These are phyloP conservation scores for Rhizopogon vinicolor DNA, from an alignment of 768 basidiomycete genomes.

Conservation along the genomic window DNA sequence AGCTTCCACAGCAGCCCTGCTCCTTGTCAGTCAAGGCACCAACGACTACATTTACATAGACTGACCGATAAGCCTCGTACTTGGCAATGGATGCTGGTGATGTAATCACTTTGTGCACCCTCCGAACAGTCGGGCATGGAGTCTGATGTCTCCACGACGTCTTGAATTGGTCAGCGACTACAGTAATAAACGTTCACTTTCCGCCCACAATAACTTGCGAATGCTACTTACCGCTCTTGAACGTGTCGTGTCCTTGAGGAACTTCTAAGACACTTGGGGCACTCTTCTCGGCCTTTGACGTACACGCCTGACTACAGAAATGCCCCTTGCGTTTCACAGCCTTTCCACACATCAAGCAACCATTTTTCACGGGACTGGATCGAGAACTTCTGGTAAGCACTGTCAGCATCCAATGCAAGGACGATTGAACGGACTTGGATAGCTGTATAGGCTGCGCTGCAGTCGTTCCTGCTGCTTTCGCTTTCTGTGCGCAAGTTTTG, in stretches of 20 bases:
- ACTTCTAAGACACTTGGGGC: conserved; percentile 59
- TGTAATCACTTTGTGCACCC: conserved; percentile 60
- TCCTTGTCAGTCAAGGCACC: neutral
- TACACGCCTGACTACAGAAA: conserved; percentile 57
- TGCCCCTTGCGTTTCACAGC: conserved; percentile 53
- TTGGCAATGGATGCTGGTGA: conserved; percentile 43
- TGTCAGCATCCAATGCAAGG: conserved; percentile 19
- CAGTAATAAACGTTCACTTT: conserved; percentile 1
- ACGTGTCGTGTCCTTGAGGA: conserved; percentile 53
- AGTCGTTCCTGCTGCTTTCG: conserved; percentile 22
- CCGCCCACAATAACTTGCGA: neutral
- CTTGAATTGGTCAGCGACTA: conserved; percentile 66
- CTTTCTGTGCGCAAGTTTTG: conserved; percentile 55
- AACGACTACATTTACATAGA: neutral
- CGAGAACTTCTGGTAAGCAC: conserved; percentile 24
- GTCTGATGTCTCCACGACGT: conserved; percentile 63
- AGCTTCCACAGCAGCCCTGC: conserved; percentile 51
- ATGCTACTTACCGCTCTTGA: conserved; percentile 51
- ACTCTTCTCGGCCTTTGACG: conserved; percentile 47
- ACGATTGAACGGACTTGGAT: conserved; percentile 27
- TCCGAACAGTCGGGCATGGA: conserved; percentile 51
- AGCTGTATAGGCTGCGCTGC: conserved; percentile 10
- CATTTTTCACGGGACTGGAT: conserved; percentile 32
- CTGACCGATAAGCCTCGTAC: conserved; percentile 61
- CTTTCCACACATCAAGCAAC: conserved; percentile 60